A percentile compares a stretch with the other conserved stretches of the same genome.
Conservation (phyloP, 306 rosid genomes). For the Gastrolobium bilobum region DNA sequence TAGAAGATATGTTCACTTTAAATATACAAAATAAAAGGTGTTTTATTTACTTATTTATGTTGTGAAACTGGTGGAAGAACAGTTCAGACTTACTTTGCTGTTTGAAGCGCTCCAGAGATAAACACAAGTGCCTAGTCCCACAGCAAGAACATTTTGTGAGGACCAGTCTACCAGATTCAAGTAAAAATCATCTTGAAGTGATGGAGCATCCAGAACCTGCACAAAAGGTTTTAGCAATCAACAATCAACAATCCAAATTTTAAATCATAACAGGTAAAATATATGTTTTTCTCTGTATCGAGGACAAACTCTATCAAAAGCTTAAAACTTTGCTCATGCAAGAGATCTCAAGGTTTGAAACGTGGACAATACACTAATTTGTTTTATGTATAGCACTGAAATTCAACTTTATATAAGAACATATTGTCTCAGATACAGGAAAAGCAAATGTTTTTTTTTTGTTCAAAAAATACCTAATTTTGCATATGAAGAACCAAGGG, state of each 20-base stretch:
- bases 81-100: constrained; percentile 72
- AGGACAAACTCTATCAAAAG: not conserved
- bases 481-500: no score
- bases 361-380: not conserved
- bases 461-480: no score
- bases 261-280: not conserved
- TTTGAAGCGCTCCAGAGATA: constrained; percentile 98
- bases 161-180: constrained; percentile 99
- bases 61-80: not conserved
- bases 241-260: constrained; percentile 13
- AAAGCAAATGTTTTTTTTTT: no score
- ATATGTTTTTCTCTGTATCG: not conserved
- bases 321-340: not conserved
- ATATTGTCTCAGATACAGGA: no score
- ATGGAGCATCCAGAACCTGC: constrained; percentile 98
- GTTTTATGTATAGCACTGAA: no score
- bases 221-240: constrained; percentile 39
- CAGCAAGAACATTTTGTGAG: constrained; percentile 95
- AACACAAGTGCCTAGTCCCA: constrained; percentile 93
- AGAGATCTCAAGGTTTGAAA: not conserved
- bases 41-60: not conserved
- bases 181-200: constrained; percentile 99
- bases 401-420: no score
- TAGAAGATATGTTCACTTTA: not conserved
- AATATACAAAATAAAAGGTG: not conserved